A percentile compares a stretch with the other conserved stretches of the same genome.
Conservation (phyloP, 2,329 filamentous ascomycete genomes). For the Shiraia sp. region DNA sequence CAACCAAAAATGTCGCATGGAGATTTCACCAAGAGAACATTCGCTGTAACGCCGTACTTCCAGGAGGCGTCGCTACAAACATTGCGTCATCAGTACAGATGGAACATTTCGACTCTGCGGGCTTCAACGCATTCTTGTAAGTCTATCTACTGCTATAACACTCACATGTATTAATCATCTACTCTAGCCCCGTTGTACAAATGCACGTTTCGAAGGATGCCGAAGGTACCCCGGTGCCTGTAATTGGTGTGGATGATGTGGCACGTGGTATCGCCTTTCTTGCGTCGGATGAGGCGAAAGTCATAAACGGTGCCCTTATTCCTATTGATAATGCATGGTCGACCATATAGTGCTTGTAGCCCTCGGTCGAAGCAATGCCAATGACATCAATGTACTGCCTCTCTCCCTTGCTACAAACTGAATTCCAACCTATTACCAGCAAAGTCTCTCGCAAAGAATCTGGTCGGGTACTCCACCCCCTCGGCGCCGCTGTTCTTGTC, state of each 20-base stretch:
- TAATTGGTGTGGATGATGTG: conserved; percentile 26
- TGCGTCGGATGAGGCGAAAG: conserved; percentile 29
- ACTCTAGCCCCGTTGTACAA: conserved; percentile 20
- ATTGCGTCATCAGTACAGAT: conserved; percentile 29
- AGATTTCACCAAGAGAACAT: conserved; percentile 51
- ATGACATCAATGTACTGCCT: too few species aligned
- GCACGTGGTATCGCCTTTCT: conserved; percentile 30
- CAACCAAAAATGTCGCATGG: conserved; percentile 55
- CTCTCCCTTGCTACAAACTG: conserved; percentile 31
- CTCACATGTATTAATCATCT: conserved; percentile 1
- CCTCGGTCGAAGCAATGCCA: too few species aligned
- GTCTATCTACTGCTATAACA: background rate
- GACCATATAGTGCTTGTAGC: conserved; percentile 18
- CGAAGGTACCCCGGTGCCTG: conserved; percentile 22
- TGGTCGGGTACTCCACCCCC: conserved; percentile 62
- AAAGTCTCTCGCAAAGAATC: conserved; percentile 62
- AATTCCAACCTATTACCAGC: conserved; percentile 49
- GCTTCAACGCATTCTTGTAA: conserved; percentile 26
- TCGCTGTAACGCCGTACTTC: conserved; percentile 52
- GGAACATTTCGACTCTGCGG: conserved; percentile 24
- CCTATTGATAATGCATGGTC: conserved; percentile 37
- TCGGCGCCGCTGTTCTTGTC: conserved; percentile 47
- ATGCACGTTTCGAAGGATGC: conserved; percentile 28
- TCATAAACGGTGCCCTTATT: conserved; percentile 29
- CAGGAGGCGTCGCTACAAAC: conserved; percentile 34